Percentiles rank a stretch among this genome's conserved stretches.
Conservation (phyloP, 1,284 basidiomycete species). For the Cystobasidium sp. region DNA sequence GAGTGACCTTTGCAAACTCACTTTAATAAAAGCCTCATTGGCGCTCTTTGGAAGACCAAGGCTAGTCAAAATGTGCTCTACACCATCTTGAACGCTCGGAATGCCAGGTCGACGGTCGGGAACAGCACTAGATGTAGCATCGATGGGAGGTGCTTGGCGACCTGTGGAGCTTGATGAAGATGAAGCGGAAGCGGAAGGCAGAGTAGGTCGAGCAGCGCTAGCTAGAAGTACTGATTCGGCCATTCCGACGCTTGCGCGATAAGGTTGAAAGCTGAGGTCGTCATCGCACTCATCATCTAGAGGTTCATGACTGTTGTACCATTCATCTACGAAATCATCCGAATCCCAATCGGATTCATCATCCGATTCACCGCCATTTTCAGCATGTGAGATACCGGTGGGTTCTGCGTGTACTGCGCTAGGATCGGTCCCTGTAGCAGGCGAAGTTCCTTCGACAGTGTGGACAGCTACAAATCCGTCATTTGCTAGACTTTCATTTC, state of each 20-base stretch:
- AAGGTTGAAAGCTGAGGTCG: neutral
- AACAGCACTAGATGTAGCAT: neutral
- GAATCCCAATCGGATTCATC: conserved; percentile 20
- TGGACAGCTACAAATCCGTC: neutral
- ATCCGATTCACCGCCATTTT: neutral
- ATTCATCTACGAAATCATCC: neutral
- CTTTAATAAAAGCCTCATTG: neutral
- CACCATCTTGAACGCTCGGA: neutral
- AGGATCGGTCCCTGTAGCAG: neutral
- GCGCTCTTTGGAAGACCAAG: conserved; percentile 3
- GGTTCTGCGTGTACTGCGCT: neutral
- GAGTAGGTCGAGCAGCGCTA: no score
- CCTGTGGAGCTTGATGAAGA: neutral
- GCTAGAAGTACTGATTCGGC: neutral
- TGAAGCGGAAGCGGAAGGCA: no score
- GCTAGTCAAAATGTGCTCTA: neutral
- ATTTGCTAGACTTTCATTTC: neutral
- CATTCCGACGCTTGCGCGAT: neutral
- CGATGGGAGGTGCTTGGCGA: neutral
- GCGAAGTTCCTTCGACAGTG: neutral
- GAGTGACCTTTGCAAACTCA: neutral
- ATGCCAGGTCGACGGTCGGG: neutral
- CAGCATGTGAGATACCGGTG: neutral
- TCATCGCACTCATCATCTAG: conserved; percentile 18
- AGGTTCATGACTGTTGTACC: neutral